Percentiles rank a stretch among this genome's conserved stretches.
These are phyloP conservation scores for Staphylotrichum longicolle DNA, from an alignment of 495 filamentous ascomycete genomes.

Conservation along the genomic window DNA sequence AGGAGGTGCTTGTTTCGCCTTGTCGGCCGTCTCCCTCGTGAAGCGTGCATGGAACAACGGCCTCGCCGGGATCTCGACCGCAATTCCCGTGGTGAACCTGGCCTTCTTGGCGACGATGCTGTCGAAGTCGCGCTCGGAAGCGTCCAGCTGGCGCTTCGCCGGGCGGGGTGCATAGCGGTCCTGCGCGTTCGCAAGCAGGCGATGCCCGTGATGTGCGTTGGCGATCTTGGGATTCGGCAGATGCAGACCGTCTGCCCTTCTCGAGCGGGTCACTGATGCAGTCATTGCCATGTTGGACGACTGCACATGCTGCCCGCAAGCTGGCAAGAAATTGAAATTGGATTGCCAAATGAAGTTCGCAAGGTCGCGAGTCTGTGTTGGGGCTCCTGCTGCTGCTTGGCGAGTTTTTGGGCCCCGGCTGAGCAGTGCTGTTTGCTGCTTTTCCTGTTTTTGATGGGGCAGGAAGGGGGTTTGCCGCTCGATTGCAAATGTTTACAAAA, in stretches of 20 bases:
- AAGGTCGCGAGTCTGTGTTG: constrained; percentile 1
- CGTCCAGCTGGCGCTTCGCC: constrained; percentile 29
- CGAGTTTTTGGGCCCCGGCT: constrained; percentile 2
- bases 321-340: background rate
- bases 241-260: constrained; percentile 36
- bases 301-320: background rate
- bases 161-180: constrained; percentile 21
- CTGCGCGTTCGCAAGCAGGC: constrained; percentile 21
- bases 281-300: constrained; percentile 34
- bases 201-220: constrained; percentile 15
- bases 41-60: constrained; percentile 30
- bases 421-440: background rate
- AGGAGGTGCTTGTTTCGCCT: constrained; percentile 35
- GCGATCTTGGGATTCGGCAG: constrained; percentile 24
- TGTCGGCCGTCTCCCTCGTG: constrained; percentile 25
- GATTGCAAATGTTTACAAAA: too few relatives aligned
- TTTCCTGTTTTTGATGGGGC: background rate
- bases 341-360: constrained; percentile 12
- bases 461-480: background rate
- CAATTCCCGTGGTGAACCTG: constrained; percentile 33
- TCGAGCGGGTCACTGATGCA: constrained; percentile 37
- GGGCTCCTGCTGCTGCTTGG: constrained; percentile 5
- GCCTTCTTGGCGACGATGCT: constrained; percentile 24
- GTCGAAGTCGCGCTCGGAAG: constrained; percentile 21
- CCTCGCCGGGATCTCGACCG: constrained; percentile 43